Percentiles rank a stretch among this genome's conserved stretches.
These are phyloP conservation scores for Alternaria alternata DNA, from an alignment of 2,329 filamentous ascomycete species.

Conservation along the genomic window DNA sequence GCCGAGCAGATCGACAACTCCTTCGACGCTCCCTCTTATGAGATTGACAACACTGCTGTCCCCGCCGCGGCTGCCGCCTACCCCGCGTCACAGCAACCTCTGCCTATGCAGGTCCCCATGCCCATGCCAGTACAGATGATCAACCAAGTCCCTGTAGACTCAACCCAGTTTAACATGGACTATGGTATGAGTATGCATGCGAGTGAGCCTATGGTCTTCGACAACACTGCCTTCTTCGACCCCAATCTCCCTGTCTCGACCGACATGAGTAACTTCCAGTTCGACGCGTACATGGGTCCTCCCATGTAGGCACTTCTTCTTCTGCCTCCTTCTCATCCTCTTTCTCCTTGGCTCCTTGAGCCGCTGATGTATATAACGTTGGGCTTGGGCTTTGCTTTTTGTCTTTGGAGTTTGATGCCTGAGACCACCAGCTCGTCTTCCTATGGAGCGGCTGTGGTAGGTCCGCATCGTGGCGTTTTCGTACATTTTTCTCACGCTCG, in stretches of 20 bases:
- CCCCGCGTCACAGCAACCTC: conserved; percentile 18
- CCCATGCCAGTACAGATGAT: conserved; percentile 14
- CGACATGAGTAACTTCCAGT: conserved; percentile 35
- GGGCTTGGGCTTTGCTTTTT: not conserved
- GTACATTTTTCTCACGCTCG: not conserved
- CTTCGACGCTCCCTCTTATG: conserved; percentile 17
- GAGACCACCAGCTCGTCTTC: conserved; percentile 33
- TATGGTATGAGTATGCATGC: conserved; percentile 33
- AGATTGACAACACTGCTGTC: conserved; percentile 11
- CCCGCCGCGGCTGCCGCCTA: conserved; percentile 7
- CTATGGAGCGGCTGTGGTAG: conserved; percentile 33
- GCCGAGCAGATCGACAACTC: conserved; percentile 14
- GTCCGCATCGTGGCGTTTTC: conserved; percentile 26
- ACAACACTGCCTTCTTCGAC: conserved; percentile 30
- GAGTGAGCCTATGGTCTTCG: conserved; percentile 29
- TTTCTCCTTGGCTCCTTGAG: not conserved
- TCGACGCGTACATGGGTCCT: conserved; percentile 37
- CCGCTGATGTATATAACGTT: conserved; percentile 21
- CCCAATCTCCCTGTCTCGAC: conserved; percentile 17
- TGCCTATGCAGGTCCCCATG: conserved; percentile 11
- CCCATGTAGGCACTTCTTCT: conserved; percentile 9
- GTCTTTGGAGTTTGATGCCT: conserved; percentile 25
- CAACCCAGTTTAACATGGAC: conserved; percentile 26
- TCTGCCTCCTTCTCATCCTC: not conserved
- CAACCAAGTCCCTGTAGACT: conserved; percentile 23